Base-by-base conservation (phyloP, 2,329 filamentous ascomycete species). In the Colletotrichum sp. region DNA sequence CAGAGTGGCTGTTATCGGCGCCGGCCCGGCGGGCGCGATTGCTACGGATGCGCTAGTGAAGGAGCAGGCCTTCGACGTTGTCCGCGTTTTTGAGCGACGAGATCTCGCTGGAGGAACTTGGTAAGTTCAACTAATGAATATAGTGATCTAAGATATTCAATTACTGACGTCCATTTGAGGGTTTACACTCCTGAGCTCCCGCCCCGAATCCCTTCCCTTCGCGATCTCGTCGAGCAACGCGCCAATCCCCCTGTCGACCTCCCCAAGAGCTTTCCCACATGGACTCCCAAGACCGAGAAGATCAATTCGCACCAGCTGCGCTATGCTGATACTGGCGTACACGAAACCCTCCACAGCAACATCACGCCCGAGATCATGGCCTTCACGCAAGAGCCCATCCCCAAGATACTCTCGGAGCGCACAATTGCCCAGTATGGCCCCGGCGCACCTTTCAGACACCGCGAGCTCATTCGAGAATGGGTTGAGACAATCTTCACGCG, bases 81-180 rank as follows among this genome's bases (percentile, higher is more conserved):
- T 52, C 10, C 44, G 44, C 6, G n/a, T 52, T 13, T 52, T 22
- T 13, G 44, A 52, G 10, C n/a, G 44, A 13, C 6, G n/a, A 2
- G 44, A 52, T 52, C 44, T 52, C 6, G 44, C n/a, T 52, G 44
- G 44, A 52, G 44, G 44, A 22, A 52, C 44, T 52, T 52, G 44
- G 44, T 22, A 13, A 3, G n/a, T 48, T 1, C 0, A 18, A n/a
- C 4, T 0, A 22, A 22, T 7, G 0, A 48, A 8, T 13, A 0
- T 3, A 13, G 44, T 22, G 1, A 22, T 48, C 6, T 13, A 13
- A 5, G 0, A 6, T 1, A 48, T 52, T 52, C 3, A 52, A 13
- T 52, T 1, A 3, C n/a, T 52, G 2, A 52, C 44, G 6, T 2
- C 39, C 1, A 22, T n/a, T 6, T 4, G 6, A 52, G 44, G 44